Percentiles rank a stretch among this genome's conserved stretches.
Evolutionary conservation across 73 alveolate genomes (phyloP).

Genomic region (Blepharisma japonicum): DNA sequence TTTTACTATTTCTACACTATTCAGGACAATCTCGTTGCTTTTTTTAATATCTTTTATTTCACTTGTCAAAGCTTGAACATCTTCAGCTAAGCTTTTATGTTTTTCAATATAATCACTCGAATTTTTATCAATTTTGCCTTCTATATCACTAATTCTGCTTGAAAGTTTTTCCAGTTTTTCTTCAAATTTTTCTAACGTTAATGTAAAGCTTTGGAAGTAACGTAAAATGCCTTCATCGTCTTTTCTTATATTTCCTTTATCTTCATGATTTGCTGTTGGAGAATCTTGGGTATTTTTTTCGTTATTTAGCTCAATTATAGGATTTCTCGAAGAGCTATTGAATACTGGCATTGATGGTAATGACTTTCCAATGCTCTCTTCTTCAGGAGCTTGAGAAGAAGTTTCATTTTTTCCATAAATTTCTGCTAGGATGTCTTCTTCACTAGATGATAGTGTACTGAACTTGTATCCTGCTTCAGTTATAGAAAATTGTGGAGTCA

Average conservation of each 20-base stretch:
- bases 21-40: background rate
- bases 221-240: too few relatives aligned
- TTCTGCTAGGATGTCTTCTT: conserved; percentile 11
- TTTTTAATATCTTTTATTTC: background rate
- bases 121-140: background rate
- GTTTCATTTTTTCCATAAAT: background rate
- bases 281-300: too few relatives aligned
- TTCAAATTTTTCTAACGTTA: too few relatives aligned
- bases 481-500: too few relatives aligned
- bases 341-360: background rate
- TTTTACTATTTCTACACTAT: background rate
- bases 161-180: too few relatives aligned
- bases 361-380: background rate
- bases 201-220: too few relatives aligned
- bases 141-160: too few relatives aligned
- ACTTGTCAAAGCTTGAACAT: background rate
- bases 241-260: too few relatives aligned
- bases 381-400: background rate
- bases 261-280: too few relatives aligned
- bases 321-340: background rate
- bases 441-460: background rate
- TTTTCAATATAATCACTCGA: background rate
- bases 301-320: too few relatives aligned
- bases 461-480: too few relatives aligned
- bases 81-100: background rate